These are phyloP conservation scores for Podaxis carcinomalis DNA, from an alignment of 768 basidiomycete species.

Conservation along the genomic window DNA sequence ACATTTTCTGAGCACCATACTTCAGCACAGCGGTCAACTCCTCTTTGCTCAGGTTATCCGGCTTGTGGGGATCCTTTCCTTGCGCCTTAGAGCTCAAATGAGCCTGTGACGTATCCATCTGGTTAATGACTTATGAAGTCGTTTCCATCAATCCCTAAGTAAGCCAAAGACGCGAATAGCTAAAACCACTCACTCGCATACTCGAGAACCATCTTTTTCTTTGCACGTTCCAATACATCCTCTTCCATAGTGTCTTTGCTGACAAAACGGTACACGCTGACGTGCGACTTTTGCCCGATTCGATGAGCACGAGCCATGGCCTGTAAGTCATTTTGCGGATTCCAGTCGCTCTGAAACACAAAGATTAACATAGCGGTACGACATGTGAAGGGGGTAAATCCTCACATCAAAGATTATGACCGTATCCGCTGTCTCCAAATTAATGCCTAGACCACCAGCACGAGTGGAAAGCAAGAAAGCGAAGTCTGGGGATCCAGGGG, in stretches of 20 bases:
- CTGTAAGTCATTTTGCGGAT: constrained; percentile 97
- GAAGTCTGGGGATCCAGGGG: constrained; percentile 90
- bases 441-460: constrained; percentile 97
- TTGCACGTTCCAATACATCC: constrained; percentile 95
- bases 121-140: constrained; percentile 81
- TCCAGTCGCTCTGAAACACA: constrained; percentile 83
- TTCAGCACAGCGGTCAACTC: constrained; percentile 97
- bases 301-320: constrained; percentile 99
- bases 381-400: constrained; percentile 15
- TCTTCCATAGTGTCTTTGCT: constrained; percentile 99
- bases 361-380: constrained; percentile 5
- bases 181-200: constrained; percentile 82
- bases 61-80: constrained; percentile 64
- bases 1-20: constrained; percentile 98
- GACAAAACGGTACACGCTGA: constrained; percentile 97
- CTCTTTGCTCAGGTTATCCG: constrained; percentile 89
- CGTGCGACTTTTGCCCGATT: constrained; percentile 98
- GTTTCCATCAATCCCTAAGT: not conserved
- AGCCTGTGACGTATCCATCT: constrained; percentile 98
- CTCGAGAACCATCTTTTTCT: constrained; percentile 99
- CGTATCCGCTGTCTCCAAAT: constrained; percentile 97
- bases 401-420: constrained; percentile 98
- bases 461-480: constrained; percentile 95
- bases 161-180: not conserved
- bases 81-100: constrained; percentile 83